Evolutionary conservation across 805 yeast species (phyloP).

Genomic region (Cyberlindnera euphorbiae): DNA sequence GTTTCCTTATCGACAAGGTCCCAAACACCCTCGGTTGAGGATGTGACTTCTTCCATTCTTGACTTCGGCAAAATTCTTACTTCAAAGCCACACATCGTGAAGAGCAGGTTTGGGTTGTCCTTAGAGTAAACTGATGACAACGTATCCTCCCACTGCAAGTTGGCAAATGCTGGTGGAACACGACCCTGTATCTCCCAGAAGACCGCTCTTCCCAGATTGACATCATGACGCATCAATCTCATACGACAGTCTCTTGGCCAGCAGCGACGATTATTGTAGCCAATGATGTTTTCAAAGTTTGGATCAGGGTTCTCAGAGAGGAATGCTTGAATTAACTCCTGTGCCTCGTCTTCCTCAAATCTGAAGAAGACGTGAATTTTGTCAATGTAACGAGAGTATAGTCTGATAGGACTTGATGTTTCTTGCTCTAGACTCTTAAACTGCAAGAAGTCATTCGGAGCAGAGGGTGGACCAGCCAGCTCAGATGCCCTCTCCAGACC

Average conservation of each 20-base stretch:
- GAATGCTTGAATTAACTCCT: slow-evolving; percentile 69
- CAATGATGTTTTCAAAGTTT: slow-evolving; percentile 78
- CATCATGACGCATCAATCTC: slow-evolving; percentile 88
- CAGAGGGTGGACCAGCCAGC: slow-evolving; percentile 69
- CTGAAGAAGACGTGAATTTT: slow-evolving; percentile 75
- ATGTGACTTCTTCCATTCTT: slow-evolving; percentile 48
- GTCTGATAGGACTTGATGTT: slow-evolving; percentile 65
- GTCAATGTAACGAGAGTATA: slow-evolving; percentile 81
- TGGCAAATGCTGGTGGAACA: slow-evolving; percentile 69
- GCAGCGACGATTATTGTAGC: slow-evolving; percentile 82
- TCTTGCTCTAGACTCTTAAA: slow-evolving; percentile 58
- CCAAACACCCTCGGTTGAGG: slow-evolving; percentile 87
- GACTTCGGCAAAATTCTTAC: slow-evolving; percentile 77
- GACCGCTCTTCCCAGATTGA: slow-evolving; percentile 84
- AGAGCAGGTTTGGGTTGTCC: slow-evolving; percentile 84
- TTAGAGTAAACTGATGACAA: slow-evolving; percentile 84
- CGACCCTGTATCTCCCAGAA: slow-evolving; percentile 86
- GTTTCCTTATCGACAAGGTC: slow-evolving; percentile 52
- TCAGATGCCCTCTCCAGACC: slow-evolving; percentile 87
- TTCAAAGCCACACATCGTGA: slow-evolving; percentile 94
- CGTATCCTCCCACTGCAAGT: slow-evolving; percentile 74
- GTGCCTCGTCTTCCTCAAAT: slow-evolving; percentile 68
- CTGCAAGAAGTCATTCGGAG: slow-evolving; percentile 76
- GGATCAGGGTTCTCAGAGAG: slow-evolving; percentile 89
- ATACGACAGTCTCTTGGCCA: slow-evolving; percentile 95